These are phyloP conservation scores for Backusella parvicylindrica DNA, from an alignment of 192 early-diverging fungal genomes.

Conservation along the genomic window DNA sequence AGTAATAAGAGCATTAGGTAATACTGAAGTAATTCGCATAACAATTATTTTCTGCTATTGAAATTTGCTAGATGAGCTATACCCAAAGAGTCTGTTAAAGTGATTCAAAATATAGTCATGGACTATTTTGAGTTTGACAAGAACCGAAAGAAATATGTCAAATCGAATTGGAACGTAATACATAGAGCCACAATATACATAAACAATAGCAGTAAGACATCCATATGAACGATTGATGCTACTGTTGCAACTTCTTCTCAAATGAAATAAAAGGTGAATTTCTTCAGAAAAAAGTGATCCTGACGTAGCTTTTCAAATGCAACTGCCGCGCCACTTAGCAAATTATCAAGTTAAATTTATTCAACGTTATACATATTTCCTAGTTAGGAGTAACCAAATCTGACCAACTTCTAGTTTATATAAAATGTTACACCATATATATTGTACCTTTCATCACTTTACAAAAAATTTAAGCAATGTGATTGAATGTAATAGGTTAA, in stretches of 20 bases:
- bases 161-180: neutral
- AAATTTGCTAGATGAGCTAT: neutral
- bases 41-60: neutral
- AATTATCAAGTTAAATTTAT: neutral
- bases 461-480: neutral
- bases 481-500: neutral
- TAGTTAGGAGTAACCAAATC: neutral
- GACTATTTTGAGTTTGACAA: conserved; percentile 1
- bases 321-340: neutral
- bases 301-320: neutral
- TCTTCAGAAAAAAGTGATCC: neutral
- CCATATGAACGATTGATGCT: neutral
- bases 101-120: neutral
- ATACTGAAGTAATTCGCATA: neutral
- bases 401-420: neutral
- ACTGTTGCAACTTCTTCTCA: neutral
- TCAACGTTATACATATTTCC: neutral
- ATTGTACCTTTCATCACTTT: neutral
- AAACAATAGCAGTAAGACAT: neutral
- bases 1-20: neutral
- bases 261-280: neutral
- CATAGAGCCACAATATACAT: neutral
- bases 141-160: conserved; percentile 3
- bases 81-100: neutral
- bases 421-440: neutral